Evolutionary conservation across 352 stramenopile species (phyloP).

Genomic region (Phytophthora meadii): DNA sequence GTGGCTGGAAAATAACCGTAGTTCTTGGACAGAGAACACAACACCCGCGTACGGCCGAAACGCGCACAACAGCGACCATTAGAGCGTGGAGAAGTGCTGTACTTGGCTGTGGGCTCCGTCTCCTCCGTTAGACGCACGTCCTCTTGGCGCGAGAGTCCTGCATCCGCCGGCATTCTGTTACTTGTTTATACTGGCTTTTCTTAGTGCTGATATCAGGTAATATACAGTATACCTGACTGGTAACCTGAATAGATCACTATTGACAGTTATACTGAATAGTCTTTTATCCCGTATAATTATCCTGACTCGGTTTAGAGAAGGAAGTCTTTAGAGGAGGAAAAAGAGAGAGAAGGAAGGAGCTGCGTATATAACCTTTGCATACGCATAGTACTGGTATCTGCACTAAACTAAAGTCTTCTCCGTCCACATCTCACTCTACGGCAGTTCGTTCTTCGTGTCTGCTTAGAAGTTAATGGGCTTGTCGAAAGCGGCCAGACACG

Average conservation of each 20-base stretch:
- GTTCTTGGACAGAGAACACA: constrained; percentile 53
- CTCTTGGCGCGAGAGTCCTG: constrained; percentile 11
- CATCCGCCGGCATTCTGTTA: constrained; percentile 19
- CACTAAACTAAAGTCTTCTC: constrained; percentile 19
- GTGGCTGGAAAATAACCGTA: constrained; percentile 72
- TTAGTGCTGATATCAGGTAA: no score
- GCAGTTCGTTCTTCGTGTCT: background rate
- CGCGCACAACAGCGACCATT: constrained; percentile 47
- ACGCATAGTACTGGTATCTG: constrained; percentile 22
- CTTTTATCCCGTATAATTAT: no score
- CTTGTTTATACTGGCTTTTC: no score
- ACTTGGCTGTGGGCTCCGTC: constrained; percentile 32
- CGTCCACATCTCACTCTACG: constrained; percentile 13
- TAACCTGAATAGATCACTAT: no score
- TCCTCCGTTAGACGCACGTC: constrained; percentile 23
- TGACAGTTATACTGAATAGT: no score
- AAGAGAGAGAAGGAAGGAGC: constrained; percentile 4
- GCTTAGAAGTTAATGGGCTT: constrained; percentile 99
- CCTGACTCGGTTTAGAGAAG: no score
- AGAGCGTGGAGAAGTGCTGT: constrained; percentile 11
- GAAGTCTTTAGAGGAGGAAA: background rate
- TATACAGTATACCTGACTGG: no score
- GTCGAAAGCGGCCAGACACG: constrained; percentile 97
- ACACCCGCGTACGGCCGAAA: constrained; percentile 64
- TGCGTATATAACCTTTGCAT: constrained; percentile 40